phyloP scores from a whole-genome alignment of 306 rosid species.

The Ochetophila trinervis region DNA sequence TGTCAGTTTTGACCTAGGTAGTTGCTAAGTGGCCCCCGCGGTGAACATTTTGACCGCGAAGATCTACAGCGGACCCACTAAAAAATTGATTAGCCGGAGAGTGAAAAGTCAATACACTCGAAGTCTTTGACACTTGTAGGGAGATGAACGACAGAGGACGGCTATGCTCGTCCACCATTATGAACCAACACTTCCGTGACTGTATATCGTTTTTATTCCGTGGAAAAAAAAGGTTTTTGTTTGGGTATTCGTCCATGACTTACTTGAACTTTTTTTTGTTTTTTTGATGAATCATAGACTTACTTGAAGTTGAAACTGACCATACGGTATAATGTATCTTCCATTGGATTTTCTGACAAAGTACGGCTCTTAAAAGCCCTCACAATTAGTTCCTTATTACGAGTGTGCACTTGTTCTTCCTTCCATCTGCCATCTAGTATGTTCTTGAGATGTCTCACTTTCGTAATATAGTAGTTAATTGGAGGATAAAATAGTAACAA shows the following conservation, averaged over 20 bases:
- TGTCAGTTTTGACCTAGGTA: constrained; percentile 46
- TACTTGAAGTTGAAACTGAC: constrained; percentile 46
- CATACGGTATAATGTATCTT: constrained; percentile 58
- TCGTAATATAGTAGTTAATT: constrained; percentile 1
- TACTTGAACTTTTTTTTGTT: background rate
- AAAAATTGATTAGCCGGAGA: constrained; percentile 8
- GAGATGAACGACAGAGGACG: constrained; percentile 19
- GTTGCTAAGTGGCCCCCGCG: constrained; percentile 29
- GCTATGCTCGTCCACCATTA: constrained; percentile 17
- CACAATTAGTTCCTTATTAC: constrained; percentile 42
- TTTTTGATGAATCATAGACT: background rate
- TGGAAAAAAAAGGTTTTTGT: background rate
- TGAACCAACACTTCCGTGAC: background rate
- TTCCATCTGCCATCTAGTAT: background rate
- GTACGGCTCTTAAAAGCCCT: constrained; percentile 34
- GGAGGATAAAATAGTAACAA: constrained; percentile 32
- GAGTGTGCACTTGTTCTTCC: constrained; percentile 1
- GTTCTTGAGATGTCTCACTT: background rate
- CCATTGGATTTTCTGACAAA: constrained; percentile 92
- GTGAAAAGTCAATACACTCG: constrained; percentile 56
- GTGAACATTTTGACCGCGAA: constrained; percentile 29
- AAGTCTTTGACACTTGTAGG: constrained; percentile 43
- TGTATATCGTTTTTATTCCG: background rate
- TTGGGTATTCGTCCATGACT: background rate
- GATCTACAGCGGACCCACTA: constrained; percentile 35